Conservation (phyloP, 2,329 filamentous ascomycete species). For the Penicillium sp. region DNA sequence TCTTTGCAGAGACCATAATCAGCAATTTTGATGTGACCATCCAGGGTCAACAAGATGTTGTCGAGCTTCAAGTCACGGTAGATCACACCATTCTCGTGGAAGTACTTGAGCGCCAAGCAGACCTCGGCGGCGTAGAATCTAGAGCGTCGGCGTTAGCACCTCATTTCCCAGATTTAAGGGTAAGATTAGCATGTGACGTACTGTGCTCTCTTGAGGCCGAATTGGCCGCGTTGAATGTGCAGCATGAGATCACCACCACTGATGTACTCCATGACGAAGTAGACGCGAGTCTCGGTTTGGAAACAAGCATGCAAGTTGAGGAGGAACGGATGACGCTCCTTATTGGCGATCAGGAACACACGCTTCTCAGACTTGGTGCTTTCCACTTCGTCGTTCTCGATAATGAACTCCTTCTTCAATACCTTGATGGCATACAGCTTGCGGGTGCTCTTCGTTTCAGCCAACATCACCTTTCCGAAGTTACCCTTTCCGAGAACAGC, state of each 20-base stretch:
- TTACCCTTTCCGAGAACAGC: slow-evolving; percentile 98
- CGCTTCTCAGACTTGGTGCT: slow-evolving; percentile 96
- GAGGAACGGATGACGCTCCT: slow-evolving; percentile 93
- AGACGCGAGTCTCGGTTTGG: slow-evolving; percentile 96
- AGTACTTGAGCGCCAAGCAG: slow-evolving; percentile 94
- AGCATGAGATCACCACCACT: slow-evolving; percentile 98
- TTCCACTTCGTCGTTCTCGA: slow-evolving; percentile 98
- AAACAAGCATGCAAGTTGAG: slow-evolving; percentile 96
- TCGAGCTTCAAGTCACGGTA: slow-evolving; percentile 80
- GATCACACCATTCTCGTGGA: slow-evolving; percentile 98
- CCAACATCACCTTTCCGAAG: slow-evolving; percentile 99
- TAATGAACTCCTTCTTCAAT: slow-evolving; percentile 99
- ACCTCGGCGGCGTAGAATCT: slow-evolving; percentile 98
- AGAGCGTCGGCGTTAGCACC: slow-evolving; percentile 21
- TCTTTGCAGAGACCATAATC: slow-evolving; percentile 99
- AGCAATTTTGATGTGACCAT: slow-evolving; percentile 97
- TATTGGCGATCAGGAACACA: slow-evolving; percentile 94
- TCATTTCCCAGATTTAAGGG: not conserved
- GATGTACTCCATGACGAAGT: slow-evolving; percentile 99
- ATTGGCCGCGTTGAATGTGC: slow-evolving; percentile 95
- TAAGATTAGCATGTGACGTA: slow-evolving; percentile 48
- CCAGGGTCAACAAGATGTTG: slow-evolving; percentile 88
- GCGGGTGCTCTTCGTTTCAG: slow-evolving; percentile 88
- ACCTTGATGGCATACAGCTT: slow-evolving; percentile 98
- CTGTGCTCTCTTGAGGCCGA: slow-evolving; percentile 93